Evolutionary conservation across 2,329 filamentous ascomycete genomes (phyloP).

Genomic region (Ascosphaera apis): DNA sequence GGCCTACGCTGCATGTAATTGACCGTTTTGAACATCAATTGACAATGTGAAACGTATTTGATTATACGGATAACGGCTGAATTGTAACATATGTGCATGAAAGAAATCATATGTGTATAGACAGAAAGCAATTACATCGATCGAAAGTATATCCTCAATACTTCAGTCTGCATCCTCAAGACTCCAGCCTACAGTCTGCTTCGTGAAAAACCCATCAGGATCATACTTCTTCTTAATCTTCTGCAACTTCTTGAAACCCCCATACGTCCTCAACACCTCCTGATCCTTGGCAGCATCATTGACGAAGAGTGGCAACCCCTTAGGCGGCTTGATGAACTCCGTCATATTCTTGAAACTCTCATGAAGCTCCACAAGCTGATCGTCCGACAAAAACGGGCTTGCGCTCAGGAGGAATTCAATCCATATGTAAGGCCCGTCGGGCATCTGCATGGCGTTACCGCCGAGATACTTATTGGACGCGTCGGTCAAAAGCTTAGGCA

Average conservation of each 20-base stretch:
- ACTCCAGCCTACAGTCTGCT: not conserved
- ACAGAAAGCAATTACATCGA: too few relatives aligned
- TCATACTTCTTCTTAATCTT: conserved; percentile 8
- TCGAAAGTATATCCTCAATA: too few relatives aligned
- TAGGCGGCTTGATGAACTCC: conserved; percentile 15
- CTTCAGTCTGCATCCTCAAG: not conserved
- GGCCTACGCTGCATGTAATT: too few relatives aligned
- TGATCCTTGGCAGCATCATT: conserved; percentile 23
- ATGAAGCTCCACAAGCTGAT: conserved; percentile 7
- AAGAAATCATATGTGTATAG: too few relatives aligned
- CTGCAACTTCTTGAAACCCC: conserved; percentile 9
- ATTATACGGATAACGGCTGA: too few relatives aligned
- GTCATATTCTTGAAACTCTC: conserved; percentile 10
- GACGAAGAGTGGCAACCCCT: conserved; percentile 24
- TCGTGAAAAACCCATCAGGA: conserved; percentile 2
- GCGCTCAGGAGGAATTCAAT: conserved; percentile 22
- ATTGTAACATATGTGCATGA: too few relatives aligned
- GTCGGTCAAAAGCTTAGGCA: conserved; percentile 13
- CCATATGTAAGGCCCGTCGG: conserved; percentile 22
- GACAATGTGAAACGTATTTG: too few relatives aligned
- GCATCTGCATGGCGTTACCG: conserved; percentile 12
- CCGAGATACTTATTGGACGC: conserved; percentile 15
- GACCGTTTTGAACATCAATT: too few relatives aligned
- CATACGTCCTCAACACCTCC: conserved; percentile 21
- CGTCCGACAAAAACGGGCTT: conserved; percentile 16